Evolutionary conservation across 495 filamentous ascomycete species (phyloP).

Genomic region (Trichoderma parareesei): DNA sequence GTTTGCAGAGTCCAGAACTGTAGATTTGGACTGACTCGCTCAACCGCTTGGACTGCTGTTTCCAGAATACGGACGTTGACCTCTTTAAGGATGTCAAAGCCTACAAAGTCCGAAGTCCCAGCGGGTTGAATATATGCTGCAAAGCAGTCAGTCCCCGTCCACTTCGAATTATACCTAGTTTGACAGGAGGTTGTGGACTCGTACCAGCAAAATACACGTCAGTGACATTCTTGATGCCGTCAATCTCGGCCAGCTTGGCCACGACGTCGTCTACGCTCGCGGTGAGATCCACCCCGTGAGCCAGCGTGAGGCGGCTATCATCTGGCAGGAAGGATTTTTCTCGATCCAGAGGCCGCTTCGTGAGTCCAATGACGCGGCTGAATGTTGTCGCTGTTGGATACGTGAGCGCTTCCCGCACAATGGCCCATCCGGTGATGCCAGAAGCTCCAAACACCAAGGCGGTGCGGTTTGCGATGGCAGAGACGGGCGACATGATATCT

Average conservation of each 20-base stretch:
- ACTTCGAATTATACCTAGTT: background rate
- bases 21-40: slow-evolving; percentile 26
- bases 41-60: slow-evolving; percentile 25
- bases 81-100: slow-evolving; percentile 20
- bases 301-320: slow-evolving; percentile 14
- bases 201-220: slow-evolving; percentile 19
- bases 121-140: slow-evolving; percentile 19
- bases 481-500: background rate
- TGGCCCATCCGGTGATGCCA: slow-evolving; percentile 27
- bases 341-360: slow-evolving; percentile 18
- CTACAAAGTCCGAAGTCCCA: slow-evolving; percentile 15
- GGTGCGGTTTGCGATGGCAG: slow-evolving; percentile 7
- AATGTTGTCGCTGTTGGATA: slow-evolving; percentile 25
- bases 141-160: background rate
- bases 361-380: slow-evolving; percentile 23
- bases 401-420: slow-evolving; percentile 17
- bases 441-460: slow-evolving; percentile 29
- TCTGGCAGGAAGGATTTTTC: slow-evolving; percentile 18
- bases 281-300: slow-evolving; percentile 20
- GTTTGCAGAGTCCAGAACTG: slow-evolving; percentile 34
- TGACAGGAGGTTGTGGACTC: background rate
- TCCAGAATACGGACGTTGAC: slow-evolving; percentile 22
- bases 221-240: slow-evolving; percentile 18
- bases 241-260: slow-evolving; percentile 17
- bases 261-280: slow-evolving; percentile 17